Evolutionary conservation across 73 alveolate genomes (phyloP), one percentile per base, ranked within the genome.

Genomic region (Symbiodinium natans): DNA sequence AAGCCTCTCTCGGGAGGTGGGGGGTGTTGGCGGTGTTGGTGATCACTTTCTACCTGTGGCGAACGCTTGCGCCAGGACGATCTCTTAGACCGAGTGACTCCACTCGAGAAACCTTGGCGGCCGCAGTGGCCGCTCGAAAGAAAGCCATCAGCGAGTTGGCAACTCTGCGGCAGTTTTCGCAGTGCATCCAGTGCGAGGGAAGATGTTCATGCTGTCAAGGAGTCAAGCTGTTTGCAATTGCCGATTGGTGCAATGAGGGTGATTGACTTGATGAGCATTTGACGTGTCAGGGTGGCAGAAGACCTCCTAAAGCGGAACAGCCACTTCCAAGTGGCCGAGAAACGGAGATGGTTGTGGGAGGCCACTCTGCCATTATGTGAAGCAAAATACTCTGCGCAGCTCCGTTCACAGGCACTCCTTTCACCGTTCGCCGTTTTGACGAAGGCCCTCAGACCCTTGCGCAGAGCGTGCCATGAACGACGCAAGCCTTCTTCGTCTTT

Each of bases 71-170:
- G 19, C 34, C 34, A 56, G 80, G 97, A 41, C 97, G 97, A 33
- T 17, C 84, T 34, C 31, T 90, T 34, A 84, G 97, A 33, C 97
- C 97, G 75, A 90, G 97, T 80, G 29, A 25, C 74, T 90, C 97
- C 41, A 90, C 97, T 27, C 97, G 97, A 31, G 97, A 90, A 56
- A 90, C 82, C 77, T 40, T 90, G 82, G 97, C 95, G 3, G 27
- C 34, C 36, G 95, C 95, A 29, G 95, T 88, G 36, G 95, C 95
- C 29, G 86, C 48, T 15, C 85, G 95, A 36, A 68, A 59, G 85
- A 43, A 36, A 36, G 90, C 90, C 25, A 15, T 82, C 42, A n/a
- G 27, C 40, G 43, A 82, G 90, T 34, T 74, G 42, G 84, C 17
- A 23, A 15, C 84, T 74, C 11, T n/a, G 46, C 84, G 1, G 43